Evolutionary conservation across 2,329 filamentous ascomycete species (phyloP), one percentile per base, ranked within the genome.

Genomic region (Pseudocercospora fuligena): DNA sequence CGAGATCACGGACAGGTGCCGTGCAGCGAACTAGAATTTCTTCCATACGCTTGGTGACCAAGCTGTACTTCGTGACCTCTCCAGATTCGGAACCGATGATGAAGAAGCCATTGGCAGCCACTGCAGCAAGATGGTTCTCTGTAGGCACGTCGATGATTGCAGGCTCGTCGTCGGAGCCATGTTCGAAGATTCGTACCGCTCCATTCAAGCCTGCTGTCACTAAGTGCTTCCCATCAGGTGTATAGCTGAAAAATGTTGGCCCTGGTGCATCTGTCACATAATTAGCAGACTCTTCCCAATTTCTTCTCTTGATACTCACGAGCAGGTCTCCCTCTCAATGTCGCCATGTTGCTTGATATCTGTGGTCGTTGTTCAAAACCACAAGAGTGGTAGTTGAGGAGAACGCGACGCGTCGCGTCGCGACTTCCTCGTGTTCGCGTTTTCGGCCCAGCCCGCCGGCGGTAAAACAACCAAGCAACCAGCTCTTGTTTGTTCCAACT

Each of bases 191-290:
- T 59, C 96, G 92, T 75, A 97, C 93, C 7, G 92, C 93, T 76
- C 96, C 96, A 82, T 98, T 97, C 66, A 92, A 91, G 70, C 95
- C 95, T 67, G 93, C 94, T 11, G 95, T 98, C 71, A 98, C 88
- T 65, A 99, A 86, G 74, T 91, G 92, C 72, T 86, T 87, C 69
- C 96, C 95, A 78, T 97, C 90, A 6, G 93, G 92, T 0, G 94
- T 97, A 80, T 98, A 98, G 70, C 91, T 88, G 72, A 96, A 89
- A 73, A 89, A 93, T 2, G 96, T 98, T 65, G 89, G 88, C 70
- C 96, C 96, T 62, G 92, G 90, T 2, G 93, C 94, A 80, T 99
- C 88, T 89, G 64, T 27, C 56, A 56, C 59, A 16, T 33, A 9
- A 11, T 69, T 21, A 67, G 62, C 19, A 66, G 43, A 27, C 23